Base-by-base conservation (phyloP, 2,329 filamentous ascomycete species). In the Monascus ruber region DNA sequence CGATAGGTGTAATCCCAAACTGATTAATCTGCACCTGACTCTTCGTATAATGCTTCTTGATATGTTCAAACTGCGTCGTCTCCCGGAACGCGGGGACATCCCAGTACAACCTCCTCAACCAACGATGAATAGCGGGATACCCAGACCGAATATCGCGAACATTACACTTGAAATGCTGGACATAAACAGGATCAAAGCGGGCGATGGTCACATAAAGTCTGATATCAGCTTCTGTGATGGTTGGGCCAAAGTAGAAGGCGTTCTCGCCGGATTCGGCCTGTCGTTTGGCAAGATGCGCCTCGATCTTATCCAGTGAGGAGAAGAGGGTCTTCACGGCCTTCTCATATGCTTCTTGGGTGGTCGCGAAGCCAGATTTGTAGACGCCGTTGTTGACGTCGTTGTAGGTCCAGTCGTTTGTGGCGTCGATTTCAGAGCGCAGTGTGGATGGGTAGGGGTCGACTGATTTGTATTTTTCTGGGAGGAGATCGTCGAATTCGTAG, bases 1-100 rank as follows among this genome's bases (percentile, higher is more conserved):
- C 89, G 10, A 94, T 57, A 1, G 89, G 88, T 24, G 86, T 89
- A 56, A 98, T 94, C 31, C 71, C 65, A 58, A 71, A 72, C 35
- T 56, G 74, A 55, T 81, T 81, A 50, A 81, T 81, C 62, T 80
- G 77, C 48, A 59, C 65, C 59, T 81, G 77, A 47, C 73, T 77
- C 66, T 76, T 77, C 2, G 77, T 81, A 56, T 81, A 81, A 52
- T 81, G 77, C 34, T 74, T 82, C 76, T 94, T 95, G 69, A 96
- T 96, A 66, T 98, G 91, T 61, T 93, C 77, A 60, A 94, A 94
- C 62, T 95, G 76, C 24, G 88, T 94, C 44, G 87, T 91, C 37
- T 83, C 76, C 46, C 70, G 69, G 66, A 94, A 95, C 2, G 85
- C 86, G 0, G 78, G 70, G 24, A 78, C 60, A 49, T 81, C 81